Evolutionary conservation across 257 asterid species (phyloP).

Genomic region (Pogostemon cablin): DNA sequence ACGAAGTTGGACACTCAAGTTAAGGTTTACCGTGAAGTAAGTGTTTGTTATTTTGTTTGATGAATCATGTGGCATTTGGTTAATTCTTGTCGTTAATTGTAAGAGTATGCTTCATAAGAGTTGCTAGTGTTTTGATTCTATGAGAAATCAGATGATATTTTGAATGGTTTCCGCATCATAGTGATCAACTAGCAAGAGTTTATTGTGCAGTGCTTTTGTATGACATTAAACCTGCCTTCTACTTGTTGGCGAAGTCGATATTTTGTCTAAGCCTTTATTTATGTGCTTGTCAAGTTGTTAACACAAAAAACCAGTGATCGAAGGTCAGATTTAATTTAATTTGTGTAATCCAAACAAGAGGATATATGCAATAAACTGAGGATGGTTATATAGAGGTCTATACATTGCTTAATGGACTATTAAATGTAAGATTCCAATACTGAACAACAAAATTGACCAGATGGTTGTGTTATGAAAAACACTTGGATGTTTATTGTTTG

Average conservation of each 20-base stretch:
- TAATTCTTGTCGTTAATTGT: constrained; percentile 1
- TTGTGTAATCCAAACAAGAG: constrained; percentile 11
- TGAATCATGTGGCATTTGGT: background rate
- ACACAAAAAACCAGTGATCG: background rate
- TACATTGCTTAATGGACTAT: background rate
- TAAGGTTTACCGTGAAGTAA: constrained; percentile 76
- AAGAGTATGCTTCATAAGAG: background rate
- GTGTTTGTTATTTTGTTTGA: constrained; percentile 25
- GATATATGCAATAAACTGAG: background rate
- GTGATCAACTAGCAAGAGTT: constrained; percentile 11
- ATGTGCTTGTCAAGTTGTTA: background rate
- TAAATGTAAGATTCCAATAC: background rate
- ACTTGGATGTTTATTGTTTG: background rate
- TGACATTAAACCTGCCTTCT: background rate
- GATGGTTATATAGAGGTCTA: background rate
- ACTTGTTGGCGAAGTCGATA: background rate
- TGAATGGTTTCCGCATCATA: constrained; percentile 4
- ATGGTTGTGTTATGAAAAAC: background rate
- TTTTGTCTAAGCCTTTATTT: background rate
- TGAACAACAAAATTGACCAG: background rate
- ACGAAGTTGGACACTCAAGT: constrained; percentile 81
- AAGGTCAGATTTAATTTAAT: background rate
- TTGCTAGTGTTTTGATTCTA: constrained; percentile 12
- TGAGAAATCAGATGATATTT: constrained; percentile 12
- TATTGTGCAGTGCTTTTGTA: constrained; percentile 2